Percentiles rank a stretch among this genome's conserved stretches.
Conservation (phyloP, 257 asterid species). For the Perilla frutescens region DNA sequence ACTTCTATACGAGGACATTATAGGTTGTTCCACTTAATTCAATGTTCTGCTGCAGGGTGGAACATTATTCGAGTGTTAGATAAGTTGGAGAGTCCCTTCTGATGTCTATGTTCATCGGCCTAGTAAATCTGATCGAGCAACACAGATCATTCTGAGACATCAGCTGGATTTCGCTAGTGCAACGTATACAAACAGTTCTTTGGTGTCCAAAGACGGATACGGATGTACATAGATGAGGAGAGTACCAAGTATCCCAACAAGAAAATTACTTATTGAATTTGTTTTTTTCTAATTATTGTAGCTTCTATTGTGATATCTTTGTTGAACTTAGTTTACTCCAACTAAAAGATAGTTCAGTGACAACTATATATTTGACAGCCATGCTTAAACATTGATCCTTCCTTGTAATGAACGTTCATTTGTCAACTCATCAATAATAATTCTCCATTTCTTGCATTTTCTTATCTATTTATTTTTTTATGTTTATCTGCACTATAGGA, state of each 20-base stretch:
- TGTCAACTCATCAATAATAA: neutral
- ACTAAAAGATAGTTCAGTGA: slow-evolving; percentile 7
- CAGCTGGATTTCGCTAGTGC: neutral
- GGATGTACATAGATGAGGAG: slow-evolving; percentile 19
- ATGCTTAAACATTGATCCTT: slow-evolving; percentile 16
- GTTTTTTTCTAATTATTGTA: neutral
- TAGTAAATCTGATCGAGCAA: neutral
- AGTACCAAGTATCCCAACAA: slow-evolving; percentile 6
- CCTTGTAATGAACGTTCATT: slow-evolving; percentile 13
- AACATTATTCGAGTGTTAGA: neutral
- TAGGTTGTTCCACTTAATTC: neutral
- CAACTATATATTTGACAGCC: neutral
- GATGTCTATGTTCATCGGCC: neutral
- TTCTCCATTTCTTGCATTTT: neutral
- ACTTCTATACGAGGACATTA: neutral
- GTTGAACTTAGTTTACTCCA: slow-evolving; percentile 30
- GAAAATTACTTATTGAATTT: slow-evolving; percentile 1
- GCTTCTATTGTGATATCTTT: slow-evolving; percentile 1
- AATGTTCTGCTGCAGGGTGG: slow-evolving; percentile 1
- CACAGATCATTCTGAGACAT: neutral
- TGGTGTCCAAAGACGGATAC: neutral
- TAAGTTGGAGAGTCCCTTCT: neutral
- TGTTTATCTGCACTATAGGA: slow-evolving; percentile 8
- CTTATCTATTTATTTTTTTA: neutral
- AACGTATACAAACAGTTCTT: neutral